A percentile compares a stretch with the other conserved stretches of the same genome.
These are phyloP conservation scores for Ottelia alismoides DNA, from an alignment of 106 monocot species.

Conservation along the genomic window DNA sequence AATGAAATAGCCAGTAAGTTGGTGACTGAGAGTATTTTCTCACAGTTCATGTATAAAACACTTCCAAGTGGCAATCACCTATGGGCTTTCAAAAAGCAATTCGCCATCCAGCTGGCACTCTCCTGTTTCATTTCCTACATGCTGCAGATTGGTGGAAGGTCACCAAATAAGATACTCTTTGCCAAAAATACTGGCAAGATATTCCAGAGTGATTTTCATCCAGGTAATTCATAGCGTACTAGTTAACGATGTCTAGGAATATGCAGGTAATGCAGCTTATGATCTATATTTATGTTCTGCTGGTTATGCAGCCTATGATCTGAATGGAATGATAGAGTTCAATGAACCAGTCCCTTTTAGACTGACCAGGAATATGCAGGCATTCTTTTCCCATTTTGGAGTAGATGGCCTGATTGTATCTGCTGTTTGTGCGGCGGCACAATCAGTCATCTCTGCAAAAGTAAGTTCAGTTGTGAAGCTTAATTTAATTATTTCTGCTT, in stretches of 20 bases:
- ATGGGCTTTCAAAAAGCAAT: constrained; percentile 98
- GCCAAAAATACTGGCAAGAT: constrained; percentile 98
- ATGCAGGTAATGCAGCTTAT: background rate
- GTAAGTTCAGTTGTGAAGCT: too few relatives aligned
- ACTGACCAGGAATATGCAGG: constrained; percentile 89
- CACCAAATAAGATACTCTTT: constrained; percentile 92
- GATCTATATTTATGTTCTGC: background rate
- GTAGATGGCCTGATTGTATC: constrained; percentile 97
- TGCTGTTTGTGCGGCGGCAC: constrained; percentile 91
- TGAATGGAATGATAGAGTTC: constrained; percentile 95
- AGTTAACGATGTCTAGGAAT: background rate
- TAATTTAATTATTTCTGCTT: too few relatives aligned
- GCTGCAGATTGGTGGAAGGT: constrained; percentile 92
- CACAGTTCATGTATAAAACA: constrained; percentile 97
- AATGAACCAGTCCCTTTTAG: constrained; percentile 96
- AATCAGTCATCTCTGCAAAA: constrained; percentile 77
- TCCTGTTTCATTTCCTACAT: constrained; percentile 94
- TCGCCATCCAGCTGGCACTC: constrained; percentile 82
- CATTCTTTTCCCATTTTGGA: constrained; percentile 97
- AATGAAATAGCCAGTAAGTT: constrained; percentile 70
- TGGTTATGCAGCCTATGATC: constrained; percentile 72
- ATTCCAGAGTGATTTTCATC: constrained; percentile 97
- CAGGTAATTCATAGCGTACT: constrained; percentile 29
- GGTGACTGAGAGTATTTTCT: constrained; percentile 84
- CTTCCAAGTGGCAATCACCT: constrained; percentile 90